Conservation (phyloP, 1,284 basidiomycete species). For the Apiotrichum porosum region DNA sequence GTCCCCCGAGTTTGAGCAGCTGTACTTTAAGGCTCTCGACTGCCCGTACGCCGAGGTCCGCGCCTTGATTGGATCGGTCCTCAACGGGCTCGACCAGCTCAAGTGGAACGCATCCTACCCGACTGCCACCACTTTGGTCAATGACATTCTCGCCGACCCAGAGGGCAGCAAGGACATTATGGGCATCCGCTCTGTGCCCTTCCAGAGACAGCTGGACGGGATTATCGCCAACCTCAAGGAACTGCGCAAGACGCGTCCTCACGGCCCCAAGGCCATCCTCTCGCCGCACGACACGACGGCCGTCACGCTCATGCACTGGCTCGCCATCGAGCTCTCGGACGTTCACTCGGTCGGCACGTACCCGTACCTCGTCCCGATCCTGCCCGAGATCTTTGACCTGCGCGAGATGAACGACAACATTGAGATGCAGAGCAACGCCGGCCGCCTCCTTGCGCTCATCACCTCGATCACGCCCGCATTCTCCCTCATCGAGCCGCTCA, state of each 20-base stretch:
- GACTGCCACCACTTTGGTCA: conserved; percentile 61
- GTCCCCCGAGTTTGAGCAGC: conserved; percentile 62
- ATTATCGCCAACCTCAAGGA: conserved; percentile 59
- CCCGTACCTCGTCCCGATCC: conserved; percentile 67
- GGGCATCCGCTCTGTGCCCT: conserved; percentile 60
- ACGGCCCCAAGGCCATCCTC: conserved; percentile 74
- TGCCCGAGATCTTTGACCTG: conserved; percentile 54
- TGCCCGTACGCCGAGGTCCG: conserved; percentile 82
- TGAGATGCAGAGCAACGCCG: conserved; percentile 48
- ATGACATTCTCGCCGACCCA: conserved; percentile 56
- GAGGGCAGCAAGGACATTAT: conserved; percentile 64
- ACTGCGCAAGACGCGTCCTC: conserved; percentile 70
- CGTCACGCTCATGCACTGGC: conserved; percentile 64
- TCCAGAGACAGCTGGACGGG: conserved; percentile 56
- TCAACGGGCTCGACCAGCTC: conserved; percentile 65
- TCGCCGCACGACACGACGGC: conserved; percentile 87
- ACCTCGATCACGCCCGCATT: conserved; percentile 51
- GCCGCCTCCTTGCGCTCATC: conserved; percentile 48
- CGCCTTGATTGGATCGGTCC: conserved; percentile 62
- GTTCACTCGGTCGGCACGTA: conserved; percentile 68
- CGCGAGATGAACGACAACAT: conserved; percentile 48
- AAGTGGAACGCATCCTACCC: conserved; percentile 67
- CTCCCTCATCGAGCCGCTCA: conserved; percentile 49
- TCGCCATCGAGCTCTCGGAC: conserved; percentile 66
- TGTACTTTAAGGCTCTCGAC: conserved; percentile 69